phyloP scores from a whole-genome alignment of 768 basidiomycete genomes.

The Filobasidium wieringae region DNA sequence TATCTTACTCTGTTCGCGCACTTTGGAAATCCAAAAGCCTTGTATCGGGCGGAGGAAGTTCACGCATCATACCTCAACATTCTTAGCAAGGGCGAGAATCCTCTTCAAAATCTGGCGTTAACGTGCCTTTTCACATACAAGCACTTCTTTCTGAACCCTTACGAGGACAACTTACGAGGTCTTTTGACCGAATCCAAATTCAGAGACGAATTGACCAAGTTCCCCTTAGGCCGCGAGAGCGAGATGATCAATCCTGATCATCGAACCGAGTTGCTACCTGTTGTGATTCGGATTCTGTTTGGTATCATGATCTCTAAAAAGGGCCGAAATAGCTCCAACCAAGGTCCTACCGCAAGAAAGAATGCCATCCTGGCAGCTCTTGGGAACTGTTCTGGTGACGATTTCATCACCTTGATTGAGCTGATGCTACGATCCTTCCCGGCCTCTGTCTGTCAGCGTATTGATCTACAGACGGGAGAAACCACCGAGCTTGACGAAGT shows the following conservation, averaged over 20 bases:
- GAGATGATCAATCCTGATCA: conserved; percentile 49
- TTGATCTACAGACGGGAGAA: not conserved
- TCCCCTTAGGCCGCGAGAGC: conserved; percentile 49
- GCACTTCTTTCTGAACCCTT: conserved; percentile 46
- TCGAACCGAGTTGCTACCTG: conserved; percentile 56
- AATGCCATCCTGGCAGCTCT: conserved; percentile 64
- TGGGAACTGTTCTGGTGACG: conserved; percentile 56
- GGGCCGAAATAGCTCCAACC: conserved; percentile 50
- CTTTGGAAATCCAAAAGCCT: conserved; percentile 83
- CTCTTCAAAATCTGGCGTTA: conserved; percentile 62
- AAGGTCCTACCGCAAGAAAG: conserved; percentile 53
- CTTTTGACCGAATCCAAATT: conserved; percentile 77
- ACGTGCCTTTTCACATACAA: conserved; percentile 76
- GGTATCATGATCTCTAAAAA: conserved; percentile 74
- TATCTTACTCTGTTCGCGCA: conserved; percentile 83
- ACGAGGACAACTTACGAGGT: conserved; percentile 55
- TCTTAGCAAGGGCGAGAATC: conserved; percentile 70
- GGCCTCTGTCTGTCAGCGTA: conserved; percentile 7
- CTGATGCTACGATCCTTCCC: conserved; percentile 71
- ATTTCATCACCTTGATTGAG: conserved; percentile 65
- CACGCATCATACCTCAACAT: conserved; percentile 57
- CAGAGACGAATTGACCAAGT: conserved; percentile 69
- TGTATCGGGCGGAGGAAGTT: conserved; percentile 57
- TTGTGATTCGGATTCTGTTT: conserved; percentile 65
- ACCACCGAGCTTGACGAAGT: not conserved